Evolutionary conservation across 192 early-diverging fungal genomes (phyloP).

Genomic region (Chytriomyces sp.): DNA sequence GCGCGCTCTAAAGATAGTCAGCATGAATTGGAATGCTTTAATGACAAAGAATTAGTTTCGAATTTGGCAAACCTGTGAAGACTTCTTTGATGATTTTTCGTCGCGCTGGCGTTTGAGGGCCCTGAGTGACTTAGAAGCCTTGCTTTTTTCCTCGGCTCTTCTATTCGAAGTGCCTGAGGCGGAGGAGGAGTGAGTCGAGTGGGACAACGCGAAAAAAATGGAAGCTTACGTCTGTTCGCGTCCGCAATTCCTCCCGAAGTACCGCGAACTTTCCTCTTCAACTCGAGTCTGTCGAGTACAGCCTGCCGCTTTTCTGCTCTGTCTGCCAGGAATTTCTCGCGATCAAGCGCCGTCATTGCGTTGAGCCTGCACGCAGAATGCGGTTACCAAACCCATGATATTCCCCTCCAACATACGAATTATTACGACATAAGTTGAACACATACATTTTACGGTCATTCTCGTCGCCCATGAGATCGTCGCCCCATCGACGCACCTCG

Average conservation of each 20-base stretch:
- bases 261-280: constrained; percentile 11
- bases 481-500: constrained; percentile 70
- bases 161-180: background rate
- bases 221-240: background rate
- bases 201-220: background rate
- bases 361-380: constrained; percentile 55
- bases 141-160: background rate
- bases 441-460: constrained; percentile 53
- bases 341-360: constrained; percentile 70
- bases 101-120: constrained; percentile 9
- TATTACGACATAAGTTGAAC: background rate
- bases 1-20: too few species aligned
- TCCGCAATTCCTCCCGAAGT: background rate
- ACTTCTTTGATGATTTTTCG: constrained; percentile 17
- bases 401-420: too few species aligned
- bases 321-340: constrained; percentile 76
- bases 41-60: too few species aligned
- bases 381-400: too few species aligned
- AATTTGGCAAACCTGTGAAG: background rate
- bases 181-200: background rate
- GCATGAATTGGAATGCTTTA: too few species aligned
- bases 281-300: constrained; percentile 12
- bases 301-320: constrained; percentile 58
- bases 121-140: background rate
- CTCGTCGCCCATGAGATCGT: constrained; percentile 73